phyloP scores from a whole-genome alignment of 1,284 basidiomycete genomes.

The Rugosomyces carneus region DNA sequence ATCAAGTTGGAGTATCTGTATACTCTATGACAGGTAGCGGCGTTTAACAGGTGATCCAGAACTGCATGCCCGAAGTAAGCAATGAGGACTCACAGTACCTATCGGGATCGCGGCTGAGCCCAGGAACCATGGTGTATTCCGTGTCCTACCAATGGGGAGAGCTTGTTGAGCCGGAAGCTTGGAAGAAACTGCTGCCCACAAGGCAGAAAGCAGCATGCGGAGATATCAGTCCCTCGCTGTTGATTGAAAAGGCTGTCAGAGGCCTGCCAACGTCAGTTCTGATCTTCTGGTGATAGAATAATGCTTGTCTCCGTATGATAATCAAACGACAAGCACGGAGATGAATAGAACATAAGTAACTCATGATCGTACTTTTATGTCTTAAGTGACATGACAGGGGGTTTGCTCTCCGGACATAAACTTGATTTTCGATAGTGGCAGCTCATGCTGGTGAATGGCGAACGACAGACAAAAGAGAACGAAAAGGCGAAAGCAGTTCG shows the following conservation, averaged over 20 bases:
- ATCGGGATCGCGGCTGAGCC: not conserved
- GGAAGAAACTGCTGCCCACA: not conserved
- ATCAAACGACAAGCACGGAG: not conserved
- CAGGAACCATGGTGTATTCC: not conserved
- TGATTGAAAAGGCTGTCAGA: not conserved
- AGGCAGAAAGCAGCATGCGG: not conserved
- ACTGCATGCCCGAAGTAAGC: not conserved
- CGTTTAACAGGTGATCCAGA: not conserved
- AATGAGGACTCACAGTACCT: not conserved
- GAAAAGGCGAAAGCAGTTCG: not conserved
- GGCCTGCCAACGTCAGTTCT: not conserved
- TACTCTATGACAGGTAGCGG: not conserved
- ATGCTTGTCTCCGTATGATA: not conserved
- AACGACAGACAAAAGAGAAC: no score
- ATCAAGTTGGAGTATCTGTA: not conserved
- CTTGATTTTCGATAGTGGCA: not conserved
- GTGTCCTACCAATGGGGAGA: not conserved
- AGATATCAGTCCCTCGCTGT: not conserved
- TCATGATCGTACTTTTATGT: not conserved
- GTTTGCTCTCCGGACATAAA: not conserved
- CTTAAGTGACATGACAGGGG: not conserved
- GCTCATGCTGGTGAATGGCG: no score
- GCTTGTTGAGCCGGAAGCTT: not conserved
- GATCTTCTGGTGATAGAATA: not conserved
- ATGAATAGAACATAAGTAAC: not conserved